Conservation (phyloP, 23 red algal genomes). For the Cyanidium caldarium region DNA sequence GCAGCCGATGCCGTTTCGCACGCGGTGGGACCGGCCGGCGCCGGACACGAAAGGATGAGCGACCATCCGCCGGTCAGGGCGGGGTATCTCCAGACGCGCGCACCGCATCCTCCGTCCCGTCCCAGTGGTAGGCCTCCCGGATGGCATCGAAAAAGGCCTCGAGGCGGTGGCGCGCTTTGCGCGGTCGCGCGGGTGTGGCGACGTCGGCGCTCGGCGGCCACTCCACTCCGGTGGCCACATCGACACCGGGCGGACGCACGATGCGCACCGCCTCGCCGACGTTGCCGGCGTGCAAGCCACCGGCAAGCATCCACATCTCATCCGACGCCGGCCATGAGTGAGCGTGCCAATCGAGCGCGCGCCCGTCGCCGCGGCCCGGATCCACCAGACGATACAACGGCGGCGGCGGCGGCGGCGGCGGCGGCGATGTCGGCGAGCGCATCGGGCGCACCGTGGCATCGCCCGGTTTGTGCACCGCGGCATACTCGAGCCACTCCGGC, state of each 20-base stretch:
- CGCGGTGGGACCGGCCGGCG: too few species aligned
- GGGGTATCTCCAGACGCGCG: too few species aligned
- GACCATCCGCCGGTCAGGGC: too few species aligned
- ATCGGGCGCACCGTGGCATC: constrained; percentile 8
- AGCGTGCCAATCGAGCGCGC: constrained; percentile 45
- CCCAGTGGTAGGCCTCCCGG: neutral
- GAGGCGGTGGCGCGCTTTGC: neutral
- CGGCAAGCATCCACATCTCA: constrained; percentile 37
- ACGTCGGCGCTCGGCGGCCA: too few species aligned
- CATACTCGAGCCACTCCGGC: neutral
- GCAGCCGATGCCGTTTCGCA: too few species aligned
- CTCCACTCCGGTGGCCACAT: constrained; percentile 55
- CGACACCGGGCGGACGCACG: constrained; percentile 28
- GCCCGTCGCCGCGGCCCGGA: constrained; percentile 43
- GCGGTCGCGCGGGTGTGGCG: neutral
- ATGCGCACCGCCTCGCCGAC: constrained; percentile 25
- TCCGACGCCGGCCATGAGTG: constrained; percentile 20
- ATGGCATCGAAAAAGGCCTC: neutral
- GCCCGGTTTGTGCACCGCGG: constrained; percentile 19
- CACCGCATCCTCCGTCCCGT: too few species aligned
- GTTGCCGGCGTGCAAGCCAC: constrained; percentile 45
- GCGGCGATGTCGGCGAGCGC: neutral
- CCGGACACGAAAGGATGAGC: too few species aligned
- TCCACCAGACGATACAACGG: constrained; percentile 34
- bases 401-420: neutral